Evolutionary conservation across 179 eudicot genomes (phyloP), one percentile per base, ranked within the genome.

Genomic region (Actinidia chinensis): DNA sequence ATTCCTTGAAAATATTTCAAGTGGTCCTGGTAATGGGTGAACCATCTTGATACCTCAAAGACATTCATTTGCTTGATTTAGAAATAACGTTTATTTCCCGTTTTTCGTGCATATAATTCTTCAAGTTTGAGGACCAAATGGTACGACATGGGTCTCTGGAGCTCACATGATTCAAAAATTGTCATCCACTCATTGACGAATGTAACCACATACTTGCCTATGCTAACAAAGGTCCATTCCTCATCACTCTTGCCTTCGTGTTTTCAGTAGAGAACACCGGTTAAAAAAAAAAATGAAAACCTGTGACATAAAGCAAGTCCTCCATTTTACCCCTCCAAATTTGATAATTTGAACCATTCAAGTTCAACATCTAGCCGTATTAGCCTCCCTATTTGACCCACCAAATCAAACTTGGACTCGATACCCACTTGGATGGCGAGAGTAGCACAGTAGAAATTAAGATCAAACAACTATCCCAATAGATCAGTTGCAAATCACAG

Each of bases 151-250:
- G 2, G 67, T 74, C 44, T 73, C 82, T 3, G n/a, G 15, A 14
- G 5, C 22, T 15, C 5, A 75, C n/a, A 68, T 80, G 78, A 43
- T 80, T 74, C 66, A 64, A 75, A n/a, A 80, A 74, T 80, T 80
- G 58, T 80, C 82, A 44, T 80, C 82, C 1, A 74, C 67, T 75
- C 75, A 80, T n/a, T 74, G 78, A 22, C 76, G 4, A 36, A 80
- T 75, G 12, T 22, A 75, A 11, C 79, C 75, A 75, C 60, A 75
- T 1, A 58, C 79, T 18, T 75, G 83, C 59, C 60, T 14, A 48
- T 80, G 79, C 17, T n/a, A n/a, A 44, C 43, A 4, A 80, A n/a
- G 14, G 9, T 61, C 65, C 79, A 80, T 17, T 76, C 76, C 17
- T 14, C 79, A 55, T 76, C 79, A 14, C 60, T 17, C 50, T 68